Conservation (phyloP, 345 rosid species). For the Cochlearia excelsa region DNA sequence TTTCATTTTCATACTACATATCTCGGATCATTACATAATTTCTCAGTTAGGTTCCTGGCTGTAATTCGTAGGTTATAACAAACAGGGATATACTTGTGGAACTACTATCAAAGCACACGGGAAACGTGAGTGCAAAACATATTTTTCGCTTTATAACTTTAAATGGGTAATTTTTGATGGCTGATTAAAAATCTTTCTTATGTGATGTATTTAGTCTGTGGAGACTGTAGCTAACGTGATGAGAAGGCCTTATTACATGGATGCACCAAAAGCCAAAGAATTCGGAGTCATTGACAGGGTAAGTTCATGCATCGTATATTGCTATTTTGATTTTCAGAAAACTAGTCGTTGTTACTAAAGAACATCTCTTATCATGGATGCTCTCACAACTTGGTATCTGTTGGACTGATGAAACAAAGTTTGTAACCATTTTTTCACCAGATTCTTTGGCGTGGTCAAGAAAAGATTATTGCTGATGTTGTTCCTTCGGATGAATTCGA, state of each 20-base stretch:
- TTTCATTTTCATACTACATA: not conserved
- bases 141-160: conserved; percentile 15
- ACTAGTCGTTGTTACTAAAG: not conserved
- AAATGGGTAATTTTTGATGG: not conserved
- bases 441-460: conserved; percentile 82
- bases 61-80: conserved; percentile 51
- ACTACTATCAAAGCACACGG: conserved; percentile 87
- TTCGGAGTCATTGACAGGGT: conserved; percentile 91
- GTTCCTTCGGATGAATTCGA: conserved; percentile 75
- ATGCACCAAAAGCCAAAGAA: conserved; percentile 64
- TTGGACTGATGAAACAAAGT: conserved; percentile 6
- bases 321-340: not conserved
- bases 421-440: conserved; percentile 28
- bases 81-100: conserved; percentile 66
- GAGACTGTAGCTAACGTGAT: conserved; percentile 66
- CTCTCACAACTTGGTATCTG: conserved; percentile 8
- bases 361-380: not conserved
- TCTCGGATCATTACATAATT: not conserved
- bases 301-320: conserved; percentile 5
- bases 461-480: conserved; percentile 59
- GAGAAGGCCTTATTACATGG: conserved; percentile 72
- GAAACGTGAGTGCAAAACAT: conserved; percentile 51
- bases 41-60: conserved; percentile 4
- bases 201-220: conserved; percentile 43
- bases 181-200: conserved; percentile 18